Evolutionary conservation across 2,329 filamentous ascomycete species (phyloP).

Genomic region (Endocalyx cinctus): DNA sequence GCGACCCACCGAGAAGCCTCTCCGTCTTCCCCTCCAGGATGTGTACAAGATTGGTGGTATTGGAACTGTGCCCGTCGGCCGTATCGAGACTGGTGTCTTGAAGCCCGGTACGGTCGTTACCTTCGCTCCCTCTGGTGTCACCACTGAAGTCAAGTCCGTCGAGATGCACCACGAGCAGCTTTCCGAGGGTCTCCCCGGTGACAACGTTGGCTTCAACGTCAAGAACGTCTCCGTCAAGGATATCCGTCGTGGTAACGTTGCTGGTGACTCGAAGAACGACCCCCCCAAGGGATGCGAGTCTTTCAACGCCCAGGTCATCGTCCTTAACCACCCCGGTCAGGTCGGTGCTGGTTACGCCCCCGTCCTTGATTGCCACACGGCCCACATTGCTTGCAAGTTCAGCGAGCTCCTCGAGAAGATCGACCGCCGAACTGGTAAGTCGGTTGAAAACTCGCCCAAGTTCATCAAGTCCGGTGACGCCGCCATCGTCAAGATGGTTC

Average conservation of each 20-base stretch:
- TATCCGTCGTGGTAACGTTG: conserved; percentile 99
- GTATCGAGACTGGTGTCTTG: conserved; percentile 99
- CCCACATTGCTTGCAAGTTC: conserved; percentile 99
- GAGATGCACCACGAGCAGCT: conserved; percentile 99
- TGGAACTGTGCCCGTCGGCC: conserved; percentile 98
- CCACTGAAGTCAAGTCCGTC: conserved; percentile 99
- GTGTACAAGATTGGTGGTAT: conserved; percentile 99
- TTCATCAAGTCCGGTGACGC: conserved; percentile 99
- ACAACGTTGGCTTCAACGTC: conserved; percentile 99
- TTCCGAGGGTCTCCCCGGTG: conserved; percentile 87
- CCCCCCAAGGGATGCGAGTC: conserved; percentile 82
- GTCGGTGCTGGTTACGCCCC: conserved; percentile 98
- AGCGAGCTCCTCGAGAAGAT: conserved; percentile 99
- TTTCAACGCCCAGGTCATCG: conserved; percentile 99
- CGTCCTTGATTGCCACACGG: conserved; percentile 99
- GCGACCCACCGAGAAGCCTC: conserved; percentile 97
- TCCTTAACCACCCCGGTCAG: conserved; percentile 99
- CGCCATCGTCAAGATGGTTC: conserved; percentile 99
- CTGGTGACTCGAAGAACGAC: conserved; percentile 99
- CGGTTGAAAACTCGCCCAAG: conserved; percentile 86
- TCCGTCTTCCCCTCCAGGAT: conserved; percentile 99
- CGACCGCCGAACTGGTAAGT: conserved; percentile 99
- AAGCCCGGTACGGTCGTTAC: conserved; percentile 92
- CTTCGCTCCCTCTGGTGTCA: conserved; percentile 97
- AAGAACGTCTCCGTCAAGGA: conserved; percentile 99